Evolutionary conservation across 768 basidiomycete genomes (phyloP), one percentile per base, ranked within the genome.

Genomic region (Suillus alpinus): DNA sequence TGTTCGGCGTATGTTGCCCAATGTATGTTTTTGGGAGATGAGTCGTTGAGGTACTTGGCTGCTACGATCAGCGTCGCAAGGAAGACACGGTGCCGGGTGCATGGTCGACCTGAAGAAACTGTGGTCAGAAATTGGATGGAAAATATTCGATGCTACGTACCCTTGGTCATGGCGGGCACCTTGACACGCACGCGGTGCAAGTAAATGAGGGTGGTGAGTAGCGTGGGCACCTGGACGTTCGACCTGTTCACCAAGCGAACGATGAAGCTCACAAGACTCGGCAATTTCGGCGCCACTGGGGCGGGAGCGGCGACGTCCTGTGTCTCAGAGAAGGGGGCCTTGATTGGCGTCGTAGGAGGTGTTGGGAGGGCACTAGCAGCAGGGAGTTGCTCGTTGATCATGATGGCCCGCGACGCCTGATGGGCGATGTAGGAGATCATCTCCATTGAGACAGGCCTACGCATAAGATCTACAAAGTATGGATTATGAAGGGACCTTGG

Each of bases 21-120:
- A 79, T 97, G 92, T 72, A 83, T 83, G 79, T 98, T 99, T 82
- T 95, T 96, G 3, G 93, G 93, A 49, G 90, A 89, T n/a, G 91
- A 90, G 75, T 95, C 94, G 75, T 99, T 97, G 70, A 98, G 86
- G 75, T 98, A 98, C 77, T 99, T 99, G 63, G 94, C 90, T 26
- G 96, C 88, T 44, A 94, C 91, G 75, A 99, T 98, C 67, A 99
- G 88, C 1, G 92, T 89, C 26, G 96, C 96, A 66, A 99, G 84
- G 77, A 99, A 98, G 57, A 99, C 89, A 52, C 96, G 88, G 71
- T 98, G 96, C 39, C 94, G 86, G 23, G 96, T 96, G 74, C 94
- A 97, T 26, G 90, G 84, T 80, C 94, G 87, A 52, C 94, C 82
- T 81, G 61, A 46, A 5, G 47, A 39, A 57, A 56, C 13, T 44